Evolutionary conservation across 2,329 filamentous ascomycete genomes (phyloP).

Genomic region (Hypoxylon sp.): DNA sequence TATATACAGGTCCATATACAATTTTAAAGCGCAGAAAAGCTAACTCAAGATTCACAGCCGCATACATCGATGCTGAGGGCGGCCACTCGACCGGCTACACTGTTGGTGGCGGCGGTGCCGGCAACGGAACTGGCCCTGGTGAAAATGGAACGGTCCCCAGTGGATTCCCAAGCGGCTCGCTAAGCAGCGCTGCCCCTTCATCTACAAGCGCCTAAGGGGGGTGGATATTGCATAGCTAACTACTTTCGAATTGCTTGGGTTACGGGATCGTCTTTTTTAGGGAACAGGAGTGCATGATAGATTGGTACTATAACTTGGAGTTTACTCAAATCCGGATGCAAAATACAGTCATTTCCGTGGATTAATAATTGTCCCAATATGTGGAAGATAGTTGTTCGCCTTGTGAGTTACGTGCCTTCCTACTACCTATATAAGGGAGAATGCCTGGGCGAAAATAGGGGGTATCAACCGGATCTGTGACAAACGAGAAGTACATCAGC

Average conservation of each 20-base stretch:
- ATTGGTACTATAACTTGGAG: background rate
- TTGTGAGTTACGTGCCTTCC: background rate
- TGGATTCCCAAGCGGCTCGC: constrained; percentile 28
- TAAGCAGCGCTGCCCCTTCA: constrained; percentile 32
- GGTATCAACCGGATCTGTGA: no score
- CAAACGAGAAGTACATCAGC: no score
- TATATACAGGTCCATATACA: background rate
- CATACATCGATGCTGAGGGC: constrained; percentile 50
- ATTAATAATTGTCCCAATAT: background rate
- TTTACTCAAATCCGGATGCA: background rate
- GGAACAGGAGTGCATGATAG: background rate
- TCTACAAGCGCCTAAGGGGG: constrained; percentile 20
- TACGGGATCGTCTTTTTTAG: background rate
- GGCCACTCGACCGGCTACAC: constrained; percentile 47
- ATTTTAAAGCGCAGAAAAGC: background rate
- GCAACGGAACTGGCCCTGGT: constrained; percentile 46
- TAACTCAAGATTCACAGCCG: constrained; percentile 38
- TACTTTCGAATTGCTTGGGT: background rate
- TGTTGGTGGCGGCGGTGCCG: constrained; percentile 39
- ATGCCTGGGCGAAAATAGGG: no score
- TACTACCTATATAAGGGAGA: background rate
- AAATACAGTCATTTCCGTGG: background rate
- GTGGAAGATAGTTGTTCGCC: background rate
- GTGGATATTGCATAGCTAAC: background rate
- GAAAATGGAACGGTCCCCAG: constrained; percentile 36